Conservation (phyloP, 495 filamentous ascomycete species). For the Clohesyomyces aquaticus region DNA sequence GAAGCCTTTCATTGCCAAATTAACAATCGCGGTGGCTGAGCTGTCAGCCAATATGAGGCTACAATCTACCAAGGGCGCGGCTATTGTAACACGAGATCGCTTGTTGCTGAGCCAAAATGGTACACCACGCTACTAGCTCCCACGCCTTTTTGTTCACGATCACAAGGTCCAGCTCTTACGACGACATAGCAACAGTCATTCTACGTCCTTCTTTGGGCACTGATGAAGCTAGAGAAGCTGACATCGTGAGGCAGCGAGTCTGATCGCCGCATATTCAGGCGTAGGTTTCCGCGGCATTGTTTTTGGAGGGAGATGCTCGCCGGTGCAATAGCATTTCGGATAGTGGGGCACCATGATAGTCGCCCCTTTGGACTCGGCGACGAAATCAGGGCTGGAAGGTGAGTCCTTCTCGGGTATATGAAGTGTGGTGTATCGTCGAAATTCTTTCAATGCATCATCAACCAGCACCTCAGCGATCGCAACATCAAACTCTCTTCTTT, state of each 20-base stretch:
- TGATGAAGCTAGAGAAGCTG: neutral
- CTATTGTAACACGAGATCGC: neutral
- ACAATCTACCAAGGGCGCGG: neutral
- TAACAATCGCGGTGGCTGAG: neutral
- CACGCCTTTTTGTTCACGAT: conserved; percentile 10
- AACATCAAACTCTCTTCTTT: neutral
- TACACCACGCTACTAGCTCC: neutral
- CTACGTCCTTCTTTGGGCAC: conserved; percentile 13
- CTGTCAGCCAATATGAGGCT: neutral
- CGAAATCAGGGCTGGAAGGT: conserved; percentile 8
- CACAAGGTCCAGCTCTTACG: neutral
- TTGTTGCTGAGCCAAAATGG: neutral
- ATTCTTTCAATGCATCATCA: conserved; percentile 7
- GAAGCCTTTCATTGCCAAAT: neutral
- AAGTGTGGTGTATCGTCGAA: too few species aligned
- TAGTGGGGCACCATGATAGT: conserved; percentile 1
- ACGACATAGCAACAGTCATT: neutral
- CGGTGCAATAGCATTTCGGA: neutral
- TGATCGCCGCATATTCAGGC: neutral
- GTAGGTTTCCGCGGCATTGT: neutral
- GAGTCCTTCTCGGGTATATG: too few species aligned
- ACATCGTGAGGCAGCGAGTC: conserved; percentile 6
- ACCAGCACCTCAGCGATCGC: neutral
- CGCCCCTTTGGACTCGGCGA: neutral
- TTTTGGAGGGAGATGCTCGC: neutral